A percentile compares a stretch with the other conserved stretches of the same genome.
Conservation (phyloP, 371 early-diverging fungal species). For the Mortierella sp. region DNA sequence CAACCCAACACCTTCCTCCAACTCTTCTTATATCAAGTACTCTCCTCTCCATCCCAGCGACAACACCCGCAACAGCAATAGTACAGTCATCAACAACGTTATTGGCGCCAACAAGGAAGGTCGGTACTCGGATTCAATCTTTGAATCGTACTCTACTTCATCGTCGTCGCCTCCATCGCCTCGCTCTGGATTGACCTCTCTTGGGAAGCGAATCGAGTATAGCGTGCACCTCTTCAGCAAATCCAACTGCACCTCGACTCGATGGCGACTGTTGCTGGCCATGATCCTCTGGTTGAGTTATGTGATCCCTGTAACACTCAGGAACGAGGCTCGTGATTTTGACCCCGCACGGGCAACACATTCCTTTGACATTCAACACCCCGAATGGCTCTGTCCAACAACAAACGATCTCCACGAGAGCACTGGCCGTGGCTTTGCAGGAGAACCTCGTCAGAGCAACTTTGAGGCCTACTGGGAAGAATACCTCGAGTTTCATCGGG, state of each 20-base stretch:
- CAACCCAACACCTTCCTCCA: constrained; percentile 3
- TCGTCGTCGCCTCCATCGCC: too few relatives aligned
- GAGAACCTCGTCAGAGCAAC: constrained; percentile 26
- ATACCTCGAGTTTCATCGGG: constrained; percentile 37
- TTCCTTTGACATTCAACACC: constrained; percentile 40
- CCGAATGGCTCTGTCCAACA: constrained; percentile 38
- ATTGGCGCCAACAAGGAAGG: not conserved
- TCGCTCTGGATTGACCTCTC: not conserved
- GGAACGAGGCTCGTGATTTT: constrained; percentile 44
- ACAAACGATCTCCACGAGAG: not conserved
- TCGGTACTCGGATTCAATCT: not conserved
- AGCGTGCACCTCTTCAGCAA: constrained; percentile 25
- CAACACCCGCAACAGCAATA: not conserved
- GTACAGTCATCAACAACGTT: not conserved
- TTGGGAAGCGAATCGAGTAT: constrained; percentile 16
- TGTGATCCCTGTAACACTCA: constrained; percentile 38
- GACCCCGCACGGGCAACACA: constrained; percentile 28
- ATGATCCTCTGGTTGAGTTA: constrained; percentile 34
- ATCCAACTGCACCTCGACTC: constrained; percentile 31
- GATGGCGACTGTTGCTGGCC: constrained; percentile 45
- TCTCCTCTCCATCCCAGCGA: constrained; percentile 19
- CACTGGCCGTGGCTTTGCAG: not conserved
- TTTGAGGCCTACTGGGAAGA: constrained; percentile 54
- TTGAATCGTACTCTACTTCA: not conserved
- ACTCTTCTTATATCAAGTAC: constrained; percentile 16